Percentiles rank a stretch among this genome's conserved stretches.
Evolutionary conservation across 257 asterid genomes (phyloP).

Genomic region (Capsicum baccatum): DNA sequence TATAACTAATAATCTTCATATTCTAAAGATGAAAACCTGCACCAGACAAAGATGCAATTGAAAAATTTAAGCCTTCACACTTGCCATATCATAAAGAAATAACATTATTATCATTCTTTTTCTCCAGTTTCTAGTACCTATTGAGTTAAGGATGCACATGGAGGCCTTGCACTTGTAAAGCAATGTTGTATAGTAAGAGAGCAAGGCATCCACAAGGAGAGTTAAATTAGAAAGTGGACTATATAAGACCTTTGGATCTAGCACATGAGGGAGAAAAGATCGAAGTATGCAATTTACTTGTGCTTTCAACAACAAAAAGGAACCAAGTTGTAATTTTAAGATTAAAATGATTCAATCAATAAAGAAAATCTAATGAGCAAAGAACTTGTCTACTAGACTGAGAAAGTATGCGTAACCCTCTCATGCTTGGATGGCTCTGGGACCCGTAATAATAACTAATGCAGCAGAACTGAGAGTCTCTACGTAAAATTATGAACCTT

Average conservation of each 20-base stretch:
- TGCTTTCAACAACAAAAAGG: background rate
- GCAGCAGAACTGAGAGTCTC: background rate
- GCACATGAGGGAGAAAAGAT: background rate
- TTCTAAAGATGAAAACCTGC: conserved; percentile 44
- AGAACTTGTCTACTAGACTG: background rate
- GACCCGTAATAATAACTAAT: background rate
- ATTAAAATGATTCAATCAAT: background rate
- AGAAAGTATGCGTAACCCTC: background rate
- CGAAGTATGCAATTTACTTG: background rate
- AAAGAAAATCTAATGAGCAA: background rate
- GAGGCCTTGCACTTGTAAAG: conserved; percentile 11
- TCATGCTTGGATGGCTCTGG: background rate
- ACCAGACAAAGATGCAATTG: conserved; percentile 13
- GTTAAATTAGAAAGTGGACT: background rate
- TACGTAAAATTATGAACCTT: background rate
- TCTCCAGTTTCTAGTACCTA: background rate
- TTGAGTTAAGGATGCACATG: background rate
- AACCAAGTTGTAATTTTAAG: background rate
- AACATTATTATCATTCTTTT: background rate
- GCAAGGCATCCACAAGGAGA: background rate
- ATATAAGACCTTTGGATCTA: background rate
- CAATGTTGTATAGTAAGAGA: background rate
- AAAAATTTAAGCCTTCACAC: background rate
- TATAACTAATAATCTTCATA: conserved; percentile 64
- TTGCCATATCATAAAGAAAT: background rate